phyloP scores from a whole-genome alignment of 2,329 filamentous ascomycete genomes.

The Bipolaris zeicola region DNA sequence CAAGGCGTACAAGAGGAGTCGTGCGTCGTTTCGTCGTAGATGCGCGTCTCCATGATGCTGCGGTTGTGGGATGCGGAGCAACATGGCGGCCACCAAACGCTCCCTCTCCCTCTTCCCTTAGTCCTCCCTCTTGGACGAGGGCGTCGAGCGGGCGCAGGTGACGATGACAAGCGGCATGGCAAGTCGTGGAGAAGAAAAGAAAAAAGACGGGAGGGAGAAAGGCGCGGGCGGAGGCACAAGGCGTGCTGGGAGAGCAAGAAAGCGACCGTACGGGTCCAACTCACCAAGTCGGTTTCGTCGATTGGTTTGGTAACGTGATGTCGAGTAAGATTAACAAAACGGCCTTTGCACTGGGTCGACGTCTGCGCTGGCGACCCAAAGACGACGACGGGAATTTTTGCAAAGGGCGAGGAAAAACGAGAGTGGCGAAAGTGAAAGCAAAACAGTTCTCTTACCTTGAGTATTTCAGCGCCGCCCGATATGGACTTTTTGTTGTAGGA shows the following conservation, averaged over 20 bases:
- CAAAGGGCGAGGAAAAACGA: too few relatives aligned
- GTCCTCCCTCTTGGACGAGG: not conserved
- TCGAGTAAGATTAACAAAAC: not conserved
- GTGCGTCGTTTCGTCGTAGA: conserved; percentile 39
- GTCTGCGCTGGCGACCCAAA: conserved; percentile 1
- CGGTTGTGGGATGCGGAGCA: conserved; percentile 29
- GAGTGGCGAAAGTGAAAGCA: not conserved
- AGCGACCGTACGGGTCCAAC: conserved; percentile 4
- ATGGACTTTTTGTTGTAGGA: conserved; percentile 1
- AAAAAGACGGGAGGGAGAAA: not conserved
- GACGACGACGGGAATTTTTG: too few relatives aligned
- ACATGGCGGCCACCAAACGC: conserved; percentile 21
- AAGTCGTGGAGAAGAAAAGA: conserved; percentile 1
- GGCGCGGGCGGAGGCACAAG: not conserved
- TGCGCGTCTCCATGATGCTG: conserved; percentile 29
- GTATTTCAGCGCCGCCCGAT: not conserved
- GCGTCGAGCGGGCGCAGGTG: conserved; percentile 17
- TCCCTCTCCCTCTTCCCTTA: not conserved
- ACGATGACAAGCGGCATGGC: conserved; percentile 15
- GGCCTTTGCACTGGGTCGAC: conserved; percentile 2
- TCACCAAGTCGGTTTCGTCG: conserved; percentile 10
- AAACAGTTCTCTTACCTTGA: conserved; percentile 6
- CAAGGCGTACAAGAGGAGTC: conserved; percentile 38
- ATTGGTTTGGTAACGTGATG: conserved; percentile 9
- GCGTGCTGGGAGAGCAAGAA: not conserved